Percentiles rank a stretch among this genome's conserved stretches.
Conservation (phyloP, 2,329 filamentous ascomycete genomes). For the Fonsecaea pedrosoi region DNA sequence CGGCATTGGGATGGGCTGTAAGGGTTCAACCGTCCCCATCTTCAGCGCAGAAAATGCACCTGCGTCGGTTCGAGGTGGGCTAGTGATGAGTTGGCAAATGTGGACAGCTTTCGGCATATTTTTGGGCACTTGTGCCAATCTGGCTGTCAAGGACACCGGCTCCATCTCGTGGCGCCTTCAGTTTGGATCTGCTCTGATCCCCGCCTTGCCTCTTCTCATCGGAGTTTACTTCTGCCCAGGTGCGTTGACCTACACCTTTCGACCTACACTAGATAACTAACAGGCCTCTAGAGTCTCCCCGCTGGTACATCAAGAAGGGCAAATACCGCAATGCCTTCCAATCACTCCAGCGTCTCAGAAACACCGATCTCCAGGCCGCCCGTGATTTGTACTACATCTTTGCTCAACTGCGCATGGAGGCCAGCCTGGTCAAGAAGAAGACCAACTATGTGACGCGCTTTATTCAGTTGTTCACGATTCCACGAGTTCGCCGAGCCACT, state of each 20-base stretch:
- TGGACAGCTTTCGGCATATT: constrained; percentile 66
- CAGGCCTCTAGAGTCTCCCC: constrained; percentile 54
- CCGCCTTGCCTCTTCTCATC: constrained; percentile 65
- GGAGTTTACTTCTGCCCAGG: constrained; percentile 69
- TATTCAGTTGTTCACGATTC: constrained; percentile 43
- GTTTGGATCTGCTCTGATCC: constrained; percentile 69
- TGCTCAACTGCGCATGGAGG: constrained; percentile 55
- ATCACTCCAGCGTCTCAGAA: constrained; percentile 64
- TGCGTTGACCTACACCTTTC: constrained; percentile 14
- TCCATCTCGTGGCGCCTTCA: constrained; percentile 68
- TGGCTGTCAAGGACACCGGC: constrained; percentile 67
- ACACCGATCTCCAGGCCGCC: constrained; percentile 62
- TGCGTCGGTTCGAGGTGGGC: constrained; percentile 71
- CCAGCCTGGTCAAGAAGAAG: constrained; percentile 45
- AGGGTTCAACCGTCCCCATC: constrained; percentile 76
- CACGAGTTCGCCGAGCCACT: constrained; percentile 43
- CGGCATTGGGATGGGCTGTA: constrained; percentile 78
- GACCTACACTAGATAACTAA: constrained; percentile 57
- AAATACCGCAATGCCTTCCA: constrained; percentile 66
- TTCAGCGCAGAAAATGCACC: constrained; percentile 78
- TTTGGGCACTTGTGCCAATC: constrained; percentile 69
- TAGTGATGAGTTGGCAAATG: constrained; percentile 84
- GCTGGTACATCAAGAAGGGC: constrained; percentile 72
- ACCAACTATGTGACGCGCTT: constrained; percentile 59
- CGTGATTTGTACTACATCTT: constrained; percentile 66